Conservation (phyloP, 2,329 filamentous ascomycete genomes). For the Colletotrichum spinosum region DNA sequence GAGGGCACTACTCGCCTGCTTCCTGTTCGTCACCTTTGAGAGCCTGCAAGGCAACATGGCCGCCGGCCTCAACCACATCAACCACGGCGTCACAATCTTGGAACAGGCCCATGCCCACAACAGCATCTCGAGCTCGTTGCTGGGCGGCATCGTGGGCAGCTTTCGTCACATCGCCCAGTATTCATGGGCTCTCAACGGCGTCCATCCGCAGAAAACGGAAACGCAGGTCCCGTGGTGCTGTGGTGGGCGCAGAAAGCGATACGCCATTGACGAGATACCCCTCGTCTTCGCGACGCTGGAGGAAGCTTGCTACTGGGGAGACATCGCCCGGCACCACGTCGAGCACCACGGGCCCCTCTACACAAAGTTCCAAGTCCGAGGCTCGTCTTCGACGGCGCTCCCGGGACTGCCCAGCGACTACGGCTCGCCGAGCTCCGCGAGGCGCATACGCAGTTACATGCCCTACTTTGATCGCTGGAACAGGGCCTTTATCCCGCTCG, state of each 20-base stretch:
- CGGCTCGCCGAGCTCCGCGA: background rate
- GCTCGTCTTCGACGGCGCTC: background rate
- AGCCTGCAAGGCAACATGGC: constrained; percentile 52
- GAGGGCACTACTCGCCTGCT: constrained; percentile 48
- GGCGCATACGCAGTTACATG: background rate
- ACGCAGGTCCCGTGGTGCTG: constrained; percentile 27
- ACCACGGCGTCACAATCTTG: constrained; percentile 43
- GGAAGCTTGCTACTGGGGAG: constrained; percentile 19
- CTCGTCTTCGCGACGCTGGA: constrained; percentile 13
- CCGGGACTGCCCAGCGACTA: background rate
- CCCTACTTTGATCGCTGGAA: constrained; percentile 13
- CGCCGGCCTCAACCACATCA: constrained; percentile 53
- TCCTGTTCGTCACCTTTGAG: constrained; percentile 56
- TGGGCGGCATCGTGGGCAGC: background rate
- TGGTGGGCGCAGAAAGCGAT: constrained; percentile 2
- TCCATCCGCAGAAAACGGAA: constrained; percentile 3
- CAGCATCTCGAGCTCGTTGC: background rate
- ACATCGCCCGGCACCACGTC: constrained; percentile 15
- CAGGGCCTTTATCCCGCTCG: constrained; percentile 9
- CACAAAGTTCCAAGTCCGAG: constrained; percentile 14
- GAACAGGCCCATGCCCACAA: constrained; percentile 2
- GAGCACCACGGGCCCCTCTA: constrained; percentile 15
- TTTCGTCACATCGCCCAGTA: constrained; percentile 17
- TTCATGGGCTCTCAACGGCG: constrained; percentile 11
- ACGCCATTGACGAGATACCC: constrained; percentile 31